Conservation (phyloP, 345 rosid species). For the Limnanthes douglasii region DNA sequence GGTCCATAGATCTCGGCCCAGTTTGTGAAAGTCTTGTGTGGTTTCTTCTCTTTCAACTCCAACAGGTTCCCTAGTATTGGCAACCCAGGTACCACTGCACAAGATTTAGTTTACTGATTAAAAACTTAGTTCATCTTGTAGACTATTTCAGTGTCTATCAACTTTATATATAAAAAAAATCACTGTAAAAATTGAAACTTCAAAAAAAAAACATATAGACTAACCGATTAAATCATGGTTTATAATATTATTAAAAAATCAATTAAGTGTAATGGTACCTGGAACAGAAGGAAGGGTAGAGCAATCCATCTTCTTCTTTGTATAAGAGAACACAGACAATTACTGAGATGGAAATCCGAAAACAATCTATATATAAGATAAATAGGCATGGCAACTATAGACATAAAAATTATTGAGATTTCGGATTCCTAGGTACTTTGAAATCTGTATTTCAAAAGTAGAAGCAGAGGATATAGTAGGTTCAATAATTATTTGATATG, state of each 20-base stretch:
- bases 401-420: too few species aligned
- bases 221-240: neutral
- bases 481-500: too few species aligned
- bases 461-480: too few species aligned
- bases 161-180: too few species aligned
- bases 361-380: too few species aligned
- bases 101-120: constrained; percentile 4
- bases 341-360: too few species aligned
- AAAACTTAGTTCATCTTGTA: constrained; percentile 3
- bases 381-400: too few species aligned
- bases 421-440: too few species aligned
- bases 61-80: constrained; percentile 77
- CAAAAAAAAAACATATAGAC: neutral
- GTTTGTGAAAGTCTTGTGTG: constrained; percentile 53
- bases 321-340: constrained; percentile 8
- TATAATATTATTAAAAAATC: neutral
- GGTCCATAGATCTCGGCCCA: constrained; percentile 87
- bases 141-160: too few species aligned
- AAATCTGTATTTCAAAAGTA: too few species aligned
- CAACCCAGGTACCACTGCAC: constrained; percentile 65
- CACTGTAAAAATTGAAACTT: constrained; percentile 3
- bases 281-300: constrained; percentile 40
- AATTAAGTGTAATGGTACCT: constrained; percentile 19
- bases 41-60: constrained; percentile 85
- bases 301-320: constrained; percentile 16